Evolutionary conservation across 2,329 filamentous ascomycete species (phyloP), one percentile per base, ranked within the genome.

Genomic region (Elsinoe ampelina): DNA sequence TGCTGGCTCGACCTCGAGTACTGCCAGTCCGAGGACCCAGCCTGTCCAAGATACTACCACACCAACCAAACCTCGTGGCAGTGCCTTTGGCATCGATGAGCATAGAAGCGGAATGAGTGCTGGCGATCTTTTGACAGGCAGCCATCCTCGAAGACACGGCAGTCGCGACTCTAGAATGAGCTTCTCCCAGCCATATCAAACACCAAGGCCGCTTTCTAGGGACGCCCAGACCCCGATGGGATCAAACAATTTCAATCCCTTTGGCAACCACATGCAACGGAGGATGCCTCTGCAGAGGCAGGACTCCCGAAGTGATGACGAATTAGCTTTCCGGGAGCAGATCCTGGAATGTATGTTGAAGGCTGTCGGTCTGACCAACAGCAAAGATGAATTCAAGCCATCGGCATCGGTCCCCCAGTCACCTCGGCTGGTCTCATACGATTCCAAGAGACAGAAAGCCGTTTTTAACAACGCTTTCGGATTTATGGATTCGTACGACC

Each of bases 291-390:
- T 83, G 43, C 86, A 89, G 64, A 81, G 86, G 4, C 84, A 91
- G 62, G 90, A 96, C 57, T 86, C 87, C 0, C 48, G 48, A 11
- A 74, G 90, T 6, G 89, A 95, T 62, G 93, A 97, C 67, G 92
- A 96, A 64, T 82, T 85, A 47, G 72, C 95, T 5, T 97, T 98
- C 70, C 80, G 95, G 39, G 85, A 89, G 58, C 95, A 90, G 0
- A 89, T 98, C 13, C 74, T 97, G 19, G 89, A 95, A 63, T 97
- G 93, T 67, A 95, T 98, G 74, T 92, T 95, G 72, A 96, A 92
- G 67, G 87, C 90, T 0, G 86, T 98, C 59, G 93, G 93, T 0
- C 74, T 98, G 57, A 86, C 84, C 17, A 82, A 84, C 32, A 80
- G 78, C 2, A 83, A 83, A 35, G 81, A 84, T 58, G 77, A 80